Base-by-base conservation (phyloP, 805 yeast species). In the Pachysolen tannophilus region DNA sequence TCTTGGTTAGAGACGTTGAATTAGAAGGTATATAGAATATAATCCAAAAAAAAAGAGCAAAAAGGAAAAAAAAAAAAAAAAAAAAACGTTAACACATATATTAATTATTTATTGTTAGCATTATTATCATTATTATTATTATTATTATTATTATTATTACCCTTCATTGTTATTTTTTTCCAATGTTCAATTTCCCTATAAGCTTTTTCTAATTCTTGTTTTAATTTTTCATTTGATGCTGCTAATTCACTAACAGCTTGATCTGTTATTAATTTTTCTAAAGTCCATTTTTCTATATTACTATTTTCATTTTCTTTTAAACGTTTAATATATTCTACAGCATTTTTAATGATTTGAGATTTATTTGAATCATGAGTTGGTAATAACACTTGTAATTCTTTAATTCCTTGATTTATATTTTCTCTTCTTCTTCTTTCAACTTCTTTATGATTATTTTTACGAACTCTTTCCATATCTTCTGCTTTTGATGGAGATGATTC, bases 341-440 rank as follows among this genome's bases (percentile, higher is more conserved):
- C 95, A 40, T 90, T 72, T 50, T 77, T 78, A 46, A 92, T 67
- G 40, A 90, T 84, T 55, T 86, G 90, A 13, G 97, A 82, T 66
- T 92, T 92, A 59, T 90, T 90, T 37, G 84, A 75, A 52, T 86
- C 95, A 33, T 78, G 74, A 10, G 84, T 76, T 13, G 95, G 95
- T 37, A 88, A 73, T 40, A 88, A 56, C 17, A 74, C 74, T 21
- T 88, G 82, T 47, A 88, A 67, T 47, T 78, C 84, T 48, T 75
- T 77, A 51, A 88, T 86, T n/a, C 95, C 96, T 28, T 69, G 63
- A 59, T 86, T 88, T 53, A 88, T 88, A 31, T 78, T 74, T 54
- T 87, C 95, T 52, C 97, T 75, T 58, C 97, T 75, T 48, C 95
- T 76, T 53, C 95, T 72, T 61, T 88, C 97, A 16, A 88, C 97